Evolutionary conservation across 2,329 filamentous ascomycete species (phyloP), one percentile per base, ranked within the genome.

Genomic region (Claviceps citrina): DNA sequence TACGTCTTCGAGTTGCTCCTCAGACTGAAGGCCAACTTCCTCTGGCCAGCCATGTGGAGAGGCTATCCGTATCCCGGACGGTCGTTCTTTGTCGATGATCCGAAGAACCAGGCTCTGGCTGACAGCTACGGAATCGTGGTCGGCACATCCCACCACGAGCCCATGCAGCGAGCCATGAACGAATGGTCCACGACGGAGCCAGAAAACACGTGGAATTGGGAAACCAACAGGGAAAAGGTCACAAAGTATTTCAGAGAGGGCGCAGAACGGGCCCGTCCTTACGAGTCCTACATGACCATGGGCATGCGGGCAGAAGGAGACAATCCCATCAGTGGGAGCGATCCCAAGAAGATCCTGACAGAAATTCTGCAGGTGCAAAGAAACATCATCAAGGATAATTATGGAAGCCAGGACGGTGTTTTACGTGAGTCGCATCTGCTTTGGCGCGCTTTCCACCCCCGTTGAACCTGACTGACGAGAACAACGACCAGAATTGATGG

Each of bases 41-140:
- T 81, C 39, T 81, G 77, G 77, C 77, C 76, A 0, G 74, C 76
- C 0, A 75, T 75, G 68, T 81, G 76, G 73, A 67, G 69, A 5
- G 62, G 58, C 10, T 63, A 61, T 28, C 64, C 64, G 2, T 59
- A 59, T 3, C 65, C 64, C 0, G 64, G 64, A 7, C 67, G 67
- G 27, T 72, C 71, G 46, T 80, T 81, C 57, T 73, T 74, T 47
- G 66, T 73, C 0, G 76, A 80, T 36, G 76, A 81, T 38, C 60
- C 66, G 0, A 57, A 64, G 6, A 80, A 71, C 35, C 70, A 76
- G 44, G 62, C 65, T 3, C 61, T 75, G 4, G 76, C 76, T 0
- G 71, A 81, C 41, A 67, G 70, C 40, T 79, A 76, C 43, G 76
- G 72, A 2, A 72, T 81, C 31, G 73, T 78, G 3, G 70, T 80